Conservation (phyloP, 495 filamentous ascomycete species). For the Xylaria longipes region DNA sequence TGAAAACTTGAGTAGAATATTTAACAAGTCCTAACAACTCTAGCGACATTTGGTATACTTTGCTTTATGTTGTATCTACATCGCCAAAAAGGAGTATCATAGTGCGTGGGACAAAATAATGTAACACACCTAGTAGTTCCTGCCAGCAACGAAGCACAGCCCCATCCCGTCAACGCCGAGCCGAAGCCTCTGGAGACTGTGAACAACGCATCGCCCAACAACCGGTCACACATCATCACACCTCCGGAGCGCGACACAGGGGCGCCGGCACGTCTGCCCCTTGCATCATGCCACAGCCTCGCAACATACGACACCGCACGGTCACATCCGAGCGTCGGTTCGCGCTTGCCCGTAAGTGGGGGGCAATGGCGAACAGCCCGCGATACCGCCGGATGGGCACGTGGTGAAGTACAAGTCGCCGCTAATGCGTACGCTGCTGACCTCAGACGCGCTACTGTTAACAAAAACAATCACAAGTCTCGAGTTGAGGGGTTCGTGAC, state of each 20-base stretch:
- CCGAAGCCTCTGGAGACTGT: not conserved
- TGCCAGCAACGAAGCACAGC: not conserved
- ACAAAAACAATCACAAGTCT: not conserved
- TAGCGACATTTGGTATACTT: not conserved
- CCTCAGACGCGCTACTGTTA: slow-evolving; percentile 8
- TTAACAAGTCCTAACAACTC: not conserved
- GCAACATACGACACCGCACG: slow-evolving; percentile 8
- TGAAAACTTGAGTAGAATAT: not conserved
- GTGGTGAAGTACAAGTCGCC: not conserved
- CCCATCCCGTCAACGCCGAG: not conserved
- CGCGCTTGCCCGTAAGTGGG: not conserved
- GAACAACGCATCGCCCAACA: not conserved
- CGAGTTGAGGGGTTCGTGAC: not conserved
- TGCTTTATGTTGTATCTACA: not conserved
- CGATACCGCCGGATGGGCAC: slow-evolving; percentile 5
- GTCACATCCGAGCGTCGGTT: not conserved
- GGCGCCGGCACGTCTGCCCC: not conserved
- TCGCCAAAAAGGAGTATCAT: not conserved
- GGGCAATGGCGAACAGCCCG: not conserved
- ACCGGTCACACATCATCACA: not conserved
- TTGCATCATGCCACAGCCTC: not conserved
- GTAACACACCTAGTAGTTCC: not conserved
- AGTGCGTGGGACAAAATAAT: not conserved
- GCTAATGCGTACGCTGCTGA: not conserved
- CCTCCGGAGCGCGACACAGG: not conserved